Conservation (phyloP, 139 green algal genomes). For the Chlamydomonas urium region DNA sequence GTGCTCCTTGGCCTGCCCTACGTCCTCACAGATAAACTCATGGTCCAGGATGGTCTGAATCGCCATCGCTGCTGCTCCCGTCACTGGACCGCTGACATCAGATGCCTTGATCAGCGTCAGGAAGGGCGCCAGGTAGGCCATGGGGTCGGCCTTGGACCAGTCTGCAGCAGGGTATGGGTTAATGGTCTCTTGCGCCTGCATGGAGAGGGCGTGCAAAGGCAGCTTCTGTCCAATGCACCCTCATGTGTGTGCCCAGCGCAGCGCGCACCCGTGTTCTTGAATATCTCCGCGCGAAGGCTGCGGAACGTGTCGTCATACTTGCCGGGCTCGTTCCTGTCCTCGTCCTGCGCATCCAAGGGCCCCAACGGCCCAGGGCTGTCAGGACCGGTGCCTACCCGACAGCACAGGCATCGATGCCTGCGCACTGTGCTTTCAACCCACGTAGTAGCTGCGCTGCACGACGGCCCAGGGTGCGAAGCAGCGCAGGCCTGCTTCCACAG, state of each 20-base stretch:
- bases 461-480: constrained; percentile 72
- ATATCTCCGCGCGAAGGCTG: constrained; percentile 69
- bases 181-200: background rate
- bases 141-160: constrained; percentile 67
- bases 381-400: too few relatives aligned
- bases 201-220: background rate
- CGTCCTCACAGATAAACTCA: constrained; percentile 56
- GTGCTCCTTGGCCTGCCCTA: background rate
- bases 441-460: constrained; percentile 58
- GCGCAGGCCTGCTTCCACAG: constrained; percentile 79
- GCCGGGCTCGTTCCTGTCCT: constrained; percentile 80
- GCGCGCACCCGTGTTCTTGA: constrained; percentile 62
- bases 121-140: constrained; percentile 87
- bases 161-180: constrained; percentile 36
- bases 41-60: constrained; percentile 73
- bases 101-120: constrained; percentile 81
- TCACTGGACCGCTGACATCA: constrained; percentile 89
- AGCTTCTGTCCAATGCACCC: background rate
- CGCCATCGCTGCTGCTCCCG: constrained; percentile 75
- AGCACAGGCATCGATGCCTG: background rate
- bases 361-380: too few relatives aligned
- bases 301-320: constrained; percentile 79
- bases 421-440: constrained; percentile 18
- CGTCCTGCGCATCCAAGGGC: constrained; percentile 54
- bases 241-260: background rate